Evolutionary conservation across 1,139 yeast genomes (phyloP), one percentile per base, ranked within the genome.

Genomic region (Geotrichum siamense): DNA sequence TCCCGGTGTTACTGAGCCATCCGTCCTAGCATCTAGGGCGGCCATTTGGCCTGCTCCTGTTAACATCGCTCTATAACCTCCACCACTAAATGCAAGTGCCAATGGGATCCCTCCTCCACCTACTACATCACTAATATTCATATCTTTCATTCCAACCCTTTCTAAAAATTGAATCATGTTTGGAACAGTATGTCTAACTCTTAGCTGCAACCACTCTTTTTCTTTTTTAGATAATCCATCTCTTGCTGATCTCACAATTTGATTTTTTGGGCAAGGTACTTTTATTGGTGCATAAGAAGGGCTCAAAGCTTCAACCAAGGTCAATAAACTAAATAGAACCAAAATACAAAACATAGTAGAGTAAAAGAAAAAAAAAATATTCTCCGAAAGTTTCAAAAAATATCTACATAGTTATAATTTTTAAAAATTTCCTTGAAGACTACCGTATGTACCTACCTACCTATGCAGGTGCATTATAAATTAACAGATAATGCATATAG

Each of bases 11-110:
- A 61, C 63, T 2, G 76, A 69, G 40, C 75, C 76, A 2, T 60
- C 63, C 6, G 87, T 79, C 55, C 94, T 68, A 52, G 74, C 70
- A 57, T 84, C 94, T 49, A 82, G 63, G 0, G 87, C 94, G 17
- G 84, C 68, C 33, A 82, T 60, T 56, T 79, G 77, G 30, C 94
- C 94, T 2, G 91, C 94, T 22, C 91, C 93, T 48, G 67, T 63
- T 30, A 83, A 64, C 91, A 83, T 80, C 31, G 94, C 87, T 50
- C 94, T 69, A 61, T 82, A 83, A 4, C 94, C 87, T 52, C 94
- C 94, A 38, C 94, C 94, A 5, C 86, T 76, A 55, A 82, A 76
- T 2, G 91, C 82, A 16, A 82, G 58, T 1, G 78, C 94, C 41
- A 82, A 68, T 37, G 63, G 69, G 16, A 52, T 22, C 2, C 16